These are phyloP conservation scores for Taiozyma sp. DNA, from an alignment of 1,139 yeast species.

Conservation along the genomic window DNA sequence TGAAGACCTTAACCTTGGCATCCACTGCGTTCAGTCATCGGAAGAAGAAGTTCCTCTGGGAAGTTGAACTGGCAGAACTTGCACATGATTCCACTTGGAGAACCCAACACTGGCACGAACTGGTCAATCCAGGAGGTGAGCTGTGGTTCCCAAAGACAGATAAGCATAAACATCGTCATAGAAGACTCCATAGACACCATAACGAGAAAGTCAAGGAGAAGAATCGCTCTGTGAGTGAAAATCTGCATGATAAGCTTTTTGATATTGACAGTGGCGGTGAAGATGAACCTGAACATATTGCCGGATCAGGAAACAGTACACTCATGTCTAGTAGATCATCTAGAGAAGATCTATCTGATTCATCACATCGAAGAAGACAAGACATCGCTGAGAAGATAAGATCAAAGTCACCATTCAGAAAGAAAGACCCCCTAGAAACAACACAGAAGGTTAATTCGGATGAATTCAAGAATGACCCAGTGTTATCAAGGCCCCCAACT, in stretches of 20 bases:
- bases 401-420: conserved; percentile 22
- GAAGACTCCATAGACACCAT: conserved; percentile 8
- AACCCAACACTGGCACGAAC: conserved; percentile 56
- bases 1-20: conserved; percentile 40
- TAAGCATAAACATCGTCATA: conserved; percentile 11
- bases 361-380: conserved; percentile 14
- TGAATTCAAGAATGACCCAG: neutral
- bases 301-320: conserved; percentile 1
- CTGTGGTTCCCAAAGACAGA: conserved; percentile 47
- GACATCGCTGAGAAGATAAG: conserved; percentile 17
- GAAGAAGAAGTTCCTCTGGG: conserved; percentile 47
- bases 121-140: conserved; percentile 49
- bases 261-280: conserved; percentile 1
- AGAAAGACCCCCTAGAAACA: neutral
- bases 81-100: conserved; percentile 66
- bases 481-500: neutral
- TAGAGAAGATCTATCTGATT: conserved; percentile 12
- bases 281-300: conserved; percentile 1
- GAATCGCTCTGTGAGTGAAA: conserved; percentile 1
- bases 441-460: neutral
- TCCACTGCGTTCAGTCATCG: conserved; percentile 49
- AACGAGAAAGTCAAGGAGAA: conserved; percentile 5
- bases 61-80: conserved; percentile 60
- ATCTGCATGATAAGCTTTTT: conserved; percentile 12
- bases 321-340: conserved; percentile 10